These are phyloP conservation scores for Cryptococcus maquisensis DNA, from an alignment of 1,284 basidiomycete species.

Conservation along the genomic window DNA sequence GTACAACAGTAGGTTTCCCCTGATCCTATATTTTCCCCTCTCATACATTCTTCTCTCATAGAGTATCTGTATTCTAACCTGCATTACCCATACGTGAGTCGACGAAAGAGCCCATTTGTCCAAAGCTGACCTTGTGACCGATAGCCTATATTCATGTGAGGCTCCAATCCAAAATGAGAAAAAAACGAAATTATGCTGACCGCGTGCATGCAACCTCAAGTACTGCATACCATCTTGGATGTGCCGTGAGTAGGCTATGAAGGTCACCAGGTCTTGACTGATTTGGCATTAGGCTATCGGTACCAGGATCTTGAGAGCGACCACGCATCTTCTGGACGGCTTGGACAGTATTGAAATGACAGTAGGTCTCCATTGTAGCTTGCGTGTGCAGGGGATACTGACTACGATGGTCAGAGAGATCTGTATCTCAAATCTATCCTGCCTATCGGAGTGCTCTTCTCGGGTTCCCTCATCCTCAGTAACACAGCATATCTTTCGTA, in stretches of 20 bases:
- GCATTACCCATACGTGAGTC: constrained; percentile 61
- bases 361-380: constrained; percentile 28
- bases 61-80: constrained; percentile 77
- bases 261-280: background rate
- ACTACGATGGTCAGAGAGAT: constrained; percentile 52
- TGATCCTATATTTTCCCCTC: background rate
- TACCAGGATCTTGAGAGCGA: constrained; percentile 79
- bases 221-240: constrained; percentile 51
- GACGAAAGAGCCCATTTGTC: background rate
- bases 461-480: constrained; percentile 82
- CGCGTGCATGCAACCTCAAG: constrained; percentile 57
- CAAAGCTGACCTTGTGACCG: constrained; percentile 11
- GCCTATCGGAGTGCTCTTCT: constrained; percentile 89
- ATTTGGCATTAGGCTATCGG: constrained; percentile 65
- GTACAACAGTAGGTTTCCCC: constrained; percentile 65
- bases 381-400: background rate
- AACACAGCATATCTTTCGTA: constrained; percentile 83
- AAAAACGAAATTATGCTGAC: background rate
- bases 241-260: constrained; percentile 32
- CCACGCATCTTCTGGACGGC: constrained; percentile 79
- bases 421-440: constrained; percentile 82
- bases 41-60: constrained; percentile 7
- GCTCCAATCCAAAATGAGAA: constrained; percentile 42
- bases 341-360: constrained; percentile 79
- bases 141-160: constrained; percentile 47